A percentile compares a stretch with the other conserved stretches of the same genome.
Evolutionary conservation across 148 eudicot species (phyloP).

Genomic region (Salicornia ramosissima): DNA sequence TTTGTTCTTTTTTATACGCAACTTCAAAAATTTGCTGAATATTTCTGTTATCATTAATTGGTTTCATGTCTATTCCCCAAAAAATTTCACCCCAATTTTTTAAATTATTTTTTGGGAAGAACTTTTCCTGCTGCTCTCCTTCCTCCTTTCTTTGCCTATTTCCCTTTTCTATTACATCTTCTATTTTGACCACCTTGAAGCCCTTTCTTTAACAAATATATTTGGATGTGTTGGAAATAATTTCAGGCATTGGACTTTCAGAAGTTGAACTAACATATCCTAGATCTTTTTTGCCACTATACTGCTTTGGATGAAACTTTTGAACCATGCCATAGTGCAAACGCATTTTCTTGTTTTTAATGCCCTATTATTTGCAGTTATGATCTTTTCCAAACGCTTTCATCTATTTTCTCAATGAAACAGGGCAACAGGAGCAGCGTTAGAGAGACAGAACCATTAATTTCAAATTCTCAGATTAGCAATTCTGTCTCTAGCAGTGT

Average conservation of each 20-base stretch:
- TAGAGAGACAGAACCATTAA: slow-evolving; percentile 32
- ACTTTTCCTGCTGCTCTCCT: neutral
- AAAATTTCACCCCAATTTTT: too few species aligned
- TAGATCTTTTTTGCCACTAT: neutral
- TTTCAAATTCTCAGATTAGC: slow-evolving; percentile 32
- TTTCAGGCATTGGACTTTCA: neutral
- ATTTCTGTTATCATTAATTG: neutral
- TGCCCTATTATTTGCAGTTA: neutral
- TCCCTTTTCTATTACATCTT: neutral
- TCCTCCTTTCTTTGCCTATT: neutral
- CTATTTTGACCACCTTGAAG: neutral
- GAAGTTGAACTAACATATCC: neutral
- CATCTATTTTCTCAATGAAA: slow-evolving; percentile 5
- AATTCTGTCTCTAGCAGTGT: slow-evolving; percentile 37
- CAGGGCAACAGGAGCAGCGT: slow-evolving; percentile 39
- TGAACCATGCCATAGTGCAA: neutral
- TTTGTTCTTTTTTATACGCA: too few species aligned
- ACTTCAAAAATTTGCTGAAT: neutral
- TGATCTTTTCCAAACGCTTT: slow-evolving; percentile 5
- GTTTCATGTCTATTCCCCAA: too few species aligned
- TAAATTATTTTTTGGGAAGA: neutral
- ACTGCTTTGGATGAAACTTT: neutral
- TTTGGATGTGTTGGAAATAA: neutral
- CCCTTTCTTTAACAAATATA: neutral
- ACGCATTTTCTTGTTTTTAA: slow-evolving; percentile 1